Conservation (phyloP, 2,329 filamentous ascomycete species). For the Colletotrichum viniferum region DNA sequence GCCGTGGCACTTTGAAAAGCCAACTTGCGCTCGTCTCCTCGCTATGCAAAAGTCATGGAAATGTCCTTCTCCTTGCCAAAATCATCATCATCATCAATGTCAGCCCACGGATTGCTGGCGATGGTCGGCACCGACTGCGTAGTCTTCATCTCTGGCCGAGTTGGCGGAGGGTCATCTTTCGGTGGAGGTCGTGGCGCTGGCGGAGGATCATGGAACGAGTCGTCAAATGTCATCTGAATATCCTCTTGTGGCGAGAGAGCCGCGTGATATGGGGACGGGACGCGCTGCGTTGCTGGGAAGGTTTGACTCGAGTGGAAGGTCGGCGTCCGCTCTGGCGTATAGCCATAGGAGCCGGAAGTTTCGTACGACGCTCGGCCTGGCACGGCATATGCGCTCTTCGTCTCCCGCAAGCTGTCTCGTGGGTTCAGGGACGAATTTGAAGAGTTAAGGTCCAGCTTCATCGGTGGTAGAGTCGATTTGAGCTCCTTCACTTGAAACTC, state of each 20-base stretch:
- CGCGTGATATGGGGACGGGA: constrained; percentile 28
- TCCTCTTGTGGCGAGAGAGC: constrained; percentile 45
- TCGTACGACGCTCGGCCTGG: constrained; percentile 29
- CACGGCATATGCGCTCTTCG: constrained; percentile 49
- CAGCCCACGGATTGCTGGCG: constrained; percentile 72
- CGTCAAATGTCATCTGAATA: constrained; percentile 76
- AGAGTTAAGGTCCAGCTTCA: constrained; percentile 73
- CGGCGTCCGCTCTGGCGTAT: constrained; percentile 26
- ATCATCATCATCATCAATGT: constrained; percentile 69
- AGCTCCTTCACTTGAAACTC: constrained; percentile 75
- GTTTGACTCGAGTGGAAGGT: constrained; percentile 24
- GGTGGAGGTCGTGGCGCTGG: constrained; percentile 32
- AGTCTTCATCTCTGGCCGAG: constrained; percentile 46
- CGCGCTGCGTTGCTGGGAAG: constrained; percentile 4
- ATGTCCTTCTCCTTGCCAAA: constrained; percentile 78
- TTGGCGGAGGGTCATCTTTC: constrained; percentile 32
- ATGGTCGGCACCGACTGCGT: constrained; percentile 56
- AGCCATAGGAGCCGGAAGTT: constrained; percentile 15
- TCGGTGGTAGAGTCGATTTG: constrained; percentile 85
- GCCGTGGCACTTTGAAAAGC: background rate
- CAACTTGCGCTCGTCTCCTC: background rate
- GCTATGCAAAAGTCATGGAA: constrained; percentile 78
- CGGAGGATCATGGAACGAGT: constrained; percentile 53
- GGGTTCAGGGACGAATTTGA: constrained; percentile 29
- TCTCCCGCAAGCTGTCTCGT: constrained; percentile 44